Conservation (phyloP, 2,329 filamentous ascomycete genomes). For the Neurospora crassa region DNA sequence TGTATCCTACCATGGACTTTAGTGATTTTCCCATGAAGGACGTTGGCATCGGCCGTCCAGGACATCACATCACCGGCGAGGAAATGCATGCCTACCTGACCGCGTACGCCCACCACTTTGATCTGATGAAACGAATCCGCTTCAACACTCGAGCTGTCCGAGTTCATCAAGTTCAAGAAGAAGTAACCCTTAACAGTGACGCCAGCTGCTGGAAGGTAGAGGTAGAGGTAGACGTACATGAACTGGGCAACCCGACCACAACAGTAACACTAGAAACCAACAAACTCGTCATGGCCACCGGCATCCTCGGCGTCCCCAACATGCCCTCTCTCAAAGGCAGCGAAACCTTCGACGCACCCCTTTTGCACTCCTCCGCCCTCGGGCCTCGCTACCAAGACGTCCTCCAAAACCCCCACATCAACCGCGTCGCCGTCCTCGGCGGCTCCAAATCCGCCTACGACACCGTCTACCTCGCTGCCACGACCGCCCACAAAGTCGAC, state of each 20-base stretch:
- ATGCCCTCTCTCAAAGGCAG: constrained; percentile 41
- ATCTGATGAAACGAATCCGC: constrained; percentile 36
- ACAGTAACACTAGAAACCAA: constrained; percentile 15
- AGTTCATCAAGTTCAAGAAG: constrained; percentile 23
- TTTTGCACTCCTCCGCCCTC: constrained; percentile 52
- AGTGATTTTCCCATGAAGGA: constrained; percentile 25
- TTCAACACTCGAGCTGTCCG: constrained; percentile 41
- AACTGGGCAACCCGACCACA: not conserved
- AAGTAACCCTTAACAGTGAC: constrained; percentile 16
- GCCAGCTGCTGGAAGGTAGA: constrained; percentile 24
- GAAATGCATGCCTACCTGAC: constrained; percentile 48
- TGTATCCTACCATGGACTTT: constrained; percentile 29
- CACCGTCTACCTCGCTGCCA: constrained; percentile 47
- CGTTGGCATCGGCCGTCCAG: constrained; percentile 31
- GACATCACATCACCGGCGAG: constrained; percentile 49
- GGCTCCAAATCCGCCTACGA: constrained; percentile 56
- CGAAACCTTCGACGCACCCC: constrained; percentile 37
- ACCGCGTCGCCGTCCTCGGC: constrained; percentile 45
- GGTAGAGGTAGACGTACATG: constrained; percentile 13
- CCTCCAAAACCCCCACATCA: constrained; percentile 24
- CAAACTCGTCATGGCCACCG: constrained; percentile 53
- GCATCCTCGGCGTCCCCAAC: constrained; percentile 47
- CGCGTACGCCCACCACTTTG: constrained; percentile 43
- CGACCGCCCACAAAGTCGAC: constrained; percentile 42
- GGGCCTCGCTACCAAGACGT: constrained; percentile 22